phyloP scores from a whole-genome alignment of 768 basidiomycete genomes.

The Tylopilus intermedius region DNA sequence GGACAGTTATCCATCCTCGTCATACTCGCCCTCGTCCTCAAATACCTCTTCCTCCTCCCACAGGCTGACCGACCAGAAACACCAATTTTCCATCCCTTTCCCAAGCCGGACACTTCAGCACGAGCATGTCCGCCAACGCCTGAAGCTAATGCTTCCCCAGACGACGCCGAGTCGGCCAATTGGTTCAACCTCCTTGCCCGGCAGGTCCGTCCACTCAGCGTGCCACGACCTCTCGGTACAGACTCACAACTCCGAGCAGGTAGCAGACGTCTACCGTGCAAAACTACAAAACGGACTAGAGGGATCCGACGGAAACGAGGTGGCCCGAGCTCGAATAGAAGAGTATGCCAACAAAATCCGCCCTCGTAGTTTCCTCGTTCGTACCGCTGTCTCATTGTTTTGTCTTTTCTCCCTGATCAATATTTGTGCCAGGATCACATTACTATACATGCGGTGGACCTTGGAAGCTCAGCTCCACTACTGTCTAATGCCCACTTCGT shows the following conservation, averaged over 20 bases:
- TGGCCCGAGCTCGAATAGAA: slow-evolving; percentile 75
- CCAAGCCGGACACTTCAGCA: slow-evolving; percentile 43
- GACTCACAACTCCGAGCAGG: slow-evolving; percentile 33
- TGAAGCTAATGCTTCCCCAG: slow-evolving; percentile 6
- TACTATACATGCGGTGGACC: slow-evolving; percentile 75
- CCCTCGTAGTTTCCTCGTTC: slow-evolving; percentile 63
- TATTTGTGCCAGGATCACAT: slow-evolving; percentile 66
- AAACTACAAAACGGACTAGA: slow-evolving; percentile 67
- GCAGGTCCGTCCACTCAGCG: slow-evolving; percentile 49
- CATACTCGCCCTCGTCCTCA: slow-evolving; percentile 75
- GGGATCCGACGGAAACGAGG: slow-evolving; percentile 76
- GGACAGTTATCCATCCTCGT: slow-evolving; percentile 87
- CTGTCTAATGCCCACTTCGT: slow-evolving; percentile 64
- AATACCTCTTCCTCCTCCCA: slow-evolving; percentile 92
- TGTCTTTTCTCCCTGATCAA: neutral
- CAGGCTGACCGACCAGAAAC: slow-evolving; percentile 52
- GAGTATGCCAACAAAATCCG: slow-evolving; percentile 74
- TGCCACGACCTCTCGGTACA: neutral
- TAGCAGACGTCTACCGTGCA: slow-evolving; percentile 68
- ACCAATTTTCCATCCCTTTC: slow-evolving; percentile 55
- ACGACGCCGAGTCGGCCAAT: slow-evolving; percentile 66
- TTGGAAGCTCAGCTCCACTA: slow-evolving; percentile 76
- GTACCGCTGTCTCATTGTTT: slow-evolving; percentile 16
- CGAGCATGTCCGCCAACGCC: slow-evolving; percentile 31
- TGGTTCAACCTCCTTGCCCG: slow-evolving; percentile 88